These are phyloP conservation scores for Talaromyces albobiverticillius DNA, from an alignment of 2,329 filamentous ascomycete genomes.

Conservation along the genomic window DNA sequence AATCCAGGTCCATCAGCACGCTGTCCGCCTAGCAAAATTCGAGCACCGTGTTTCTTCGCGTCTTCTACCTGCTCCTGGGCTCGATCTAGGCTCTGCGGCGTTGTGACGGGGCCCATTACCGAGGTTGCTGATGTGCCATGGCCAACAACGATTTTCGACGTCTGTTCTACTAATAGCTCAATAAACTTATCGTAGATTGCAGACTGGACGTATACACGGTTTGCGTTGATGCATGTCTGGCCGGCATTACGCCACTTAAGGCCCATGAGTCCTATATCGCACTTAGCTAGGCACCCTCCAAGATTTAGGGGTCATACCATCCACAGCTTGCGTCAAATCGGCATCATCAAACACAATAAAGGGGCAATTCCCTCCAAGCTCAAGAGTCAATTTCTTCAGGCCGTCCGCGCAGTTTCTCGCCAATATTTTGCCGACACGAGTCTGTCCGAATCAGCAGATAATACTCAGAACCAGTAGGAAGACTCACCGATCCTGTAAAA, in stretches of 20 bases:
- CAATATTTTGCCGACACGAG: constrained; percentile 59
- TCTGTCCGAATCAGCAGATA: neutral
- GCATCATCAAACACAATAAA: constrained; percentile 63
- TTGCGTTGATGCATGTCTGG: constrained; percentile 54
- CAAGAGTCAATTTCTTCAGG: constrained; percentile 65
- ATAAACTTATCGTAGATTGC: constrained; percentile 50
- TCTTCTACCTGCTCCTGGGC: constrained; percentile 56
- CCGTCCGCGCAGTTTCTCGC: constrained; percentile 59
- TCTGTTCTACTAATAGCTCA: constrained; percentile 8
- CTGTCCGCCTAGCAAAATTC: constrained; percentile 36
- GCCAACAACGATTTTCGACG: constrained; percentile 40
- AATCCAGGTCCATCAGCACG: constrained; percentile 54
- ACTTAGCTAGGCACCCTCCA: constrained; percentile 26
- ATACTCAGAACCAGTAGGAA: too few relatives aligned
- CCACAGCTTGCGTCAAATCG: constrained; percentile 52
- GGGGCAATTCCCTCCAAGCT: constrained; percentile 64
- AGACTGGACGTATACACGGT: constrained; percentile 58
- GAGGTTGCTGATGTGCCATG: constrained; percentile 21
- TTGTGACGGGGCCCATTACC: constrained; percentile 59
- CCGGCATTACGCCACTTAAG: constrained; percentile 46
- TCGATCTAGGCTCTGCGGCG: constrained; percentile 59
- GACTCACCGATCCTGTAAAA: constrained; percentile 57
- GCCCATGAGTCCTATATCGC: constrained; percentile 23
- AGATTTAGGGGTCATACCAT: too few relatives aligned
- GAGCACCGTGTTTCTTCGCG: constrained; percentile 51